These are phyloP conservation scores for Symbiodinium natans DNA, from an alignment of 73 alveolate genomes.

Conservation along the genomic window DNA sequence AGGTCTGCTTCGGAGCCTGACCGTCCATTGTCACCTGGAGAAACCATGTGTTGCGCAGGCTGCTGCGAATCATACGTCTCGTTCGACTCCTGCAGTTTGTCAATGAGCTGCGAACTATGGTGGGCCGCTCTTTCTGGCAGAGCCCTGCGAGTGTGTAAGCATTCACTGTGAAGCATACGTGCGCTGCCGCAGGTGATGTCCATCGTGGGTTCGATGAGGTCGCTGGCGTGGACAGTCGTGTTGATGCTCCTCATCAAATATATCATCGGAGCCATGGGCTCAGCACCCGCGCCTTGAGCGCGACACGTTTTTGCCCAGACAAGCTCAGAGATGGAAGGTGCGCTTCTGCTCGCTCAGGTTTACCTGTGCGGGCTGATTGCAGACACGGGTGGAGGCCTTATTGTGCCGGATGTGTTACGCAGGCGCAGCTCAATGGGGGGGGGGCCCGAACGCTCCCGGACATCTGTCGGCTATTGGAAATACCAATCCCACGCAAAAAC, in stretches of 20 bases:
- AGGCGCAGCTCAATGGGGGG: not conserved
- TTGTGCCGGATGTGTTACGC: no score
- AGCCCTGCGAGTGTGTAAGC: no score
- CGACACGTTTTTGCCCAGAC: not conserved
- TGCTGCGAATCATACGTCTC: conserved; percentile 66
- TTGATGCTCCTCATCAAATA: conserved; percentile 65
- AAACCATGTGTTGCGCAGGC: no score
- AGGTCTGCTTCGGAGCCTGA: no score
- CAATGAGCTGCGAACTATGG: conserved; percentile 90
- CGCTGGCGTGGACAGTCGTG: conserved; percentile 61
- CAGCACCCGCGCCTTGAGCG: no score
- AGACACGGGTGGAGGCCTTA: conserved; percentile 19
- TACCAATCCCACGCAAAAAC: no score
- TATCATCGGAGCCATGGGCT: conserved; percentile 45
- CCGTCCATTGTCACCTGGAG: no score
- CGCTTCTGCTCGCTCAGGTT: not conserved
- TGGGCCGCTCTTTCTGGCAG: no score
- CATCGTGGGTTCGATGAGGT: conserved; percentile 54
- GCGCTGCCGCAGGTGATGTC: conserved; percentile 81
- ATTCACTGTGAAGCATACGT: no score
- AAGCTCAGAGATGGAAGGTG: not conserved
- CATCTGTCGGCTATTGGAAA: no score
- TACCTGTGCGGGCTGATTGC: conserved; percentile 65
- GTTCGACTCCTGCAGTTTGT: conserved; percentile 82
- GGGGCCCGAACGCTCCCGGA: no score